Evolutionary conservation across 225 moss, liverwort and hornwort genomes (phyloP).

Genomic region (Bryoerythrophyllum caledonicum): DNA sequence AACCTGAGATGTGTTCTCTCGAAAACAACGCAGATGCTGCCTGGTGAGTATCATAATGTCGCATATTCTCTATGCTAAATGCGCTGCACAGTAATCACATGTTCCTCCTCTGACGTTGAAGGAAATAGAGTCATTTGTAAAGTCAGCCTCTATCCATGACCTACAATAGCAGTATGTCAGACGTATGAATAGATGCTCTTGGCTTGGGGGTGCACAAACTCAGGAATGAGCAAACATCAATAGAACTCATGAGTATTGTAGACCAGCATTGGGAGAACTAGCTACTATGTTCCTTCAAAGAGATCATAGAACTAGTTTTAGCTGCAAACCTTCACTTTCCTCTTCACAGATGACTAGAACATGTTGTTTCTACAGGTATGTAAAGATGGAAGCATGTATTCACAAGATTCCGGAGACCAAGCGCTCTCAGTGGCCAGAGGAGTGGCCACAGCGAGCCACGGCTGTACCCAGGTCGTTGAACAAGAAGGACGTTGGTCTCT

Average conservation of each 20-base stretch:
- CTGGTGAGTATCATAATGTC: slow-evolving; percentile 50
- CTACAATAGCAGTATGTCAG: no score
- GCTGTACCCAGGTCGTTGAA: slow-evolving; percentile 64
- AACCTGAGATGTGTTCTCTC: slow-evolving; percentile 65
- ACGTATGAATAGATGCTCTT: no score
- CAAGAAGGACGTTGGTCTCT: slow-evolving; percentile 66
- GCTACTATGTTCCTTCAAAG: no score
- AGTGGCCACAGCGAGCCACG: slow-evolving; percentile 69
- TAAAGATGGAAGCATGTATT: slow-evolving; percentile 76
- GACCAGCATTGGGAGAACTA: no score
- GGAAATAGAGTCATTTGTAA: no score
- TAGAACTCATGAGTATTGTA: no score
- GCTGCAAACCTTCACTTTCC: no score
- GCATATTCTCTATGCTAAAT: not conserved
- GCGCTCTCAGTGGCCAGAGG: slow-evolving; percentile 61
- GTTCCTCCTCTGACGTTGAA: not conserved
- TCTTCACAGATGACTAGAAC: no score
- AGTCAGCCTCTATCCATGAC: no score
- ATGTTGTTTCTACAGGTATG: slow-evolving; percentile 50
- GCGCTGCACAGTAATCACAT: not conserved
- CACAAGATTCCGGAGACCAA: slow-evolving; percentile 70
- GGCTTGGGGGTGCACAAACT: no score
- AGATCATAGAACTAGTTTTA: no score
- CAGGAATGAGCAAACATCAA: no score
- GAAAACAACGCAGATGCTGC: slow-evolving; percentile 81